phyloP scores from a whole-genome alignment of 2,329 filamentous ascomycete species.

The Calonectria leucothoes region DNA sequence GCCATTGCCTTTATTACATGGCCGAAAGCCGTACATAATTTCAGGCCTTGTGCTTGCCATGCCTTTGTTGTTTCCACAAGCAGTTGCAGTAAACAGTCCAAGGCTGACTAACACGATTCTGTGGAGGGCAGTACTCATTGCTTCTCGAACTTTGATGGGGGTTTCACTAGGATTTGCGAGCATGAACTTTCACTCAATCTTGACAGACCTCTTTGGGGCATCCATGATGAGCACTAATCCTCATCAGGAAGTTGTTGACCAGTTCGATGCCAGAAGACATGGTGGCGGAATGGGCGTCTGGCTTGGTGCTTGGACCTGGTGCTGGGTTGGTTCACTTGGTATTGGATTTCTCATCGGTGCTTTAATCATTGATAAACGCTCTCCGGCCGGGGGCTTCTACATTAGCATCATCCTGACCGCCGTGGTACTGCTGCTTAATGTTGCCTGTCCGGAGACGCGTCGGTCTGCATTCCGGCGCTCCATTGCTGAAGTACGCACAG shows the following conservation, averaged over 20 bases:
- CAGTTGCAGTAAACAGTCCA: conserved; percentile 69
- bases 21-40: conserved; percentile 82
- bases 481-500: conserved; percentile 71
- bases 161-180: conserved; percentile 78
- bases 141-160: conserved; percentile 74
- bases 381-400: conserved; percentile 82
- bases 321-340: conserved; percentile 77
- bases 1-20: conserved; percentile 80
- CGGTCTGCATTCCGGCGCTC: conserved; percentile 76
- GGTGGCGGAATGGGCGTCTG: conserved; percentile 85
- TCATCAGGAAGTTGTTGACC: conserved; percentile 77
- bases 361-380: conserved; percentile 71
- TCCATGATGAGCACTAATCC: conserved; percentile 79
- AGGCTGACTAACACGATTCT: conserved; percentile 66
- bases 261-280: conserved; percentile 77
- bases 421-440: conserved; percentile 74
- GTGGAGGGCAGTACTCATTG: conserved; percentile 71
- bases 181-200: conserved; percentile 79
- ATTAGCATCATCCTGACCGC: conserved; percentile 76
- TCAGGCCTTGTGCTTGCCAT: conserved; percentile 75
- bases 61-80: conserved; percentile 81
- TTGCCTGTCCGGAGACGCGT: conserved; percentile 78
- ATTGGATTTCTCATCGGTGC: conserved; percentile 80
- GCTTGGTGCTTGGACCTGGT: conserved; percentile 84
- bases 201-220: conserved; percentile 81